Percentiles rank a stretch among this genome's conserved stretches.
Conservation (phyloP, 345 rosid species). For the Jatropha curcas region DNA sequence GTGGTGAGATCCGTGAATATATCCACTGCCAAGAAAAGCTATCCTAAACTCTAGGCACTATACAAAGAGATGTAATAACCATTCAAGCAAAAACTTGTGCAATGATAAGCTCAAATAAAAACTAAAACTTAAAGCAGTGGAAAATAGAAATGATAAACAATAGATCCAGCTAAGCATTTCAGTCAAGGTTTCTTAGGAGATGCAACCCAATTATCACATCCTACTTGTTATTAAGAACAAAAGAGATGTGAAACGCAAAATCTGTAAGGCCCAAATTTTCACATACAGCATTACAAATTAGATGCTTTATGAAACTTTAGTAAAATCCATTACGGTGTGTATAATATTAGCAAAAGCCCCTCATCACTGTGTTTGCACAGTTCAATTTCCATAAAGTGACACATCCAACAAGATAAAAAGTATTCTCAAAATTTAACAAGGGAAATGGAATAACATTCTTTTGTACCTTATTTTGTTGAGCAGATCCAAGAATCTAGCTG, state of each 20-base stretch:
- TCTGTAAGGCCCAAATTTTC: background rate
- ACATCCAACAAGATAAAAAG: background rate
- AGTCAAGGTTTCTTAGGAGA: background rate
- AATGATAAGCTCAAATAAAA: background rate
- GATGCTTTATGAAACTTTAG: background rate
- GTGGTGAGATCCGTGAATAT: background rate
- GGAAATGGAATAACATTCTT: background rate
- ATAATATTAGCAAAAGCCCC: background rate
- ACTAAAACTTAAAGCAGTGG: background rate
- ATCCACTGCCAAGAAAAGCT: background rate
- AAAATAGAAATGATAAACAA: background rate
- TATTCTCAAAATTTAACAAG: background rate
- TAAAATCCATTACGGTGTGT: background rate
- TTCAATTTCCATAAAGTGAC: background rate
- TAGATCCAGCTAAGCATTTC: background rate
- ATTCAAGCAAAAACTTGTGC: background rate
- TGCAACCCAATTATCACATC: background rate
- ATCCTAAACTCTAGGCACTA: background rate
- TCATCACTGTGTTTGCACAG: background rate
- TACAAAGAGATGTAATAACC: background rate
- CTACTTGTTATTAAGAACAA: background rate
- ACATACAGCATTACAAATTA: background rate
- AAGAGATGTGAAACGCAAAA: background rate
- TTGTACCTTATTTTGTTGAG: constrained; percentile 51
- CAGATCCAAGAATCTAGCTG: constrained; percentile 57